Evolutionary conservation across 2,329 filamentous ascomycete species (phyloP), one percentile per base, ranked within the genome.

Genomic region (Monosporascus sp.): DNA sequence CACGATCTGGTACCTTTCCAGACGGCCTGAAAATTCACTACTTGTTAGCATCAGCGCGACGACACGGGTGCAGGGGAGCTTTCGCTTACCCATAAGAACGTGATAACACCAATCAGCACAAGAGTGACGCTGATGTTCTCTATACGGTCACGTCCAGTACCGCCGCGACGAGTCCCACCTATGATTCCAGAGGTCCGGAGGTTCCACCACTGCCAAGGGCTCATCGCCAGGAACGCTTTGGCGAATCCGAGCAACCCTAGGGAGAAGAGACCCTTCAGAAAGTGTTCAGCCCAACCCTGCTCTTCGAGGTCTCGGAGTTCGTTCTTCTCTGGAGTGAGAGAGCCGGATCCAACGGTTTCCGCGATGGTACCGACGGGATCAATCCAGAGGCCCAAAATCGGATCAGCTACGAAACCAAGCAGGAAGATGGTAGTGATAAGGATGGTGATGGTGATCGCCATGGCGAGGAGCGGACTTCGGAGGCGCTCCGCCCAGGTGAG

Each of bases 381-480:
- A 52, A 93, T 73, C 76, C 93, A 96, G 27, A 96, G 74, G 62
- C 91, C 89, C 69, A 97, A 87, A 55, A 97, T 90, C 1, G 92
- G 92, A 70, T 97, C 92, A 55, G 92, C 93, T 60, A 97, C 73
- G 64, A 97, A 97, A 43, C 94, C 94, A 52, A 97, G 82, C 1
- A 89, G 40, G 65, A 96, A 97, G 26, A 96, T 79, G 50, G 86
- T 80, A 44, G 85, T 57, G 37, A 91, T 53, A 59, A 97, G 81
- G 58, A 96, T 87, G 20, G 78, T 49, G 2, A 89, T 60, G 1
- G 93, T 97, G 61, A 97, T 74, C 1, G 73, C 67, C 31, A 90
- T 74, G 65, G 95, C 88, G 5, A 87, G 77, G 52, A 80, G 69
- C 60, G 78, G 78, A 73, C 85, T 89, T 66, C 81, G 83, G 49